Percentiles rank a stretch among this genome's conserved stretches.
phyloP scores from a whole-genome alignment of 768 basidiomycete species.

The Clavulina sp. region DNA sequence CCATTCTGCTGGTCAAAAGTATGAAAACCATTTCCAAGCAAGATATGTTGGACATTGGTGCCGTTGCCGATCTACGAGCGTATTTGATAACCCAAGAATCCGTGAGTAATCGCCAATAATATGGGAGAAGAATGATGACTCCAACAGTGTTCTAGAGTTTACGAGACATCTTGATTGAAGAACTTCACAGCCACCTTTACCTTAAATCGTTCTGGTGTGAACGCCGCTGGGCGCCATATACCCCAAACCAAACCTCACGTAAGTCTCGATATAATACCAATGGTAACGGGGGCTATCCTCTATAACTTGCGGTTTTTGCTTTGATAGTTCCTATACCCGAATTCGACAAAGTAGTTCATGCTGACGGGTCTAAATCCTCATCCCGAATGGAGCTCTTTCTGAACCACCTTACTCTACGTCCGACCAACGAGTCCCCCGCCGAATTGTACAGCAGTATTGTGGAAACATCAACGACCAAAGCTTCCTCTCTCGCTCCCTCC shows the following conservation, averaged over 20 bases:
- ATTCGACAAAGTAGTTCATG: conserved; percentile 28
- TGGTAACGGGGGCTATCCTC: neutral
- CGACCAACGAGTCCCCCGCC: conserved; percentile 55
- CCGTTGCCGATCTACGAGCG: conserved; percentile 67
- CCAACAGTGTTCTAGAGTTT: conserved; percentile 60
- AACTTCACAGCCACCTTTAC: conserved; percentile 93
- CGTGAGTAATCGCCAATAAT: conserved; percentile 27
- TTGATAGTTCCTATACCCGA: conserved; percentile 43
- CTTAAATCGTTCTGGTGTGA: conserved; percentile 95
- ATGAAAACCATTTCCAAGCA: conserved; percentile 79
- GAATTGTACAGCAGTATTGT: conserved; percentile 33
- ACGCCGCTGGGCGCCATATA: conserved; percentile 73
- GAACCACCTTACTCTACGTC: conserved; percentile 42
- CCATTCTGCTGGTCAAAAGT: conserved; percentile 69
- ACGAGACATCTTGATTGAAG: conserved; percentile 84
- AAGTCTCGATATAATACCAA: conserved; percentile 18
- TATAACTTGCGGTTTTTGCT: conserved; percentile 2
- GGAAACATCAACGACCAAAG: neutral
- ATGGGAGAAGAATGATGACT: neutral
- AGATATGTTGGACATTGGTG: conserved; percentile 93
- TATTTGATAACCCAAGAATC: conserved; percentile 78
- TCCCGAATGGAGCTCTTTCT: conserved; percentile 46
- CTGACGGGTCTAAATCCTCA: conserved; percentile 7
- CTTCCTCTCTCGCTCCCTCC: neutral
- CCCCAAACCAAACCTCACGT: conserved; percentile 63